phyloP scores from a whole-genome alignment of 352 stramenopile species.

The Peronosclerospora sorghi region DNA sequence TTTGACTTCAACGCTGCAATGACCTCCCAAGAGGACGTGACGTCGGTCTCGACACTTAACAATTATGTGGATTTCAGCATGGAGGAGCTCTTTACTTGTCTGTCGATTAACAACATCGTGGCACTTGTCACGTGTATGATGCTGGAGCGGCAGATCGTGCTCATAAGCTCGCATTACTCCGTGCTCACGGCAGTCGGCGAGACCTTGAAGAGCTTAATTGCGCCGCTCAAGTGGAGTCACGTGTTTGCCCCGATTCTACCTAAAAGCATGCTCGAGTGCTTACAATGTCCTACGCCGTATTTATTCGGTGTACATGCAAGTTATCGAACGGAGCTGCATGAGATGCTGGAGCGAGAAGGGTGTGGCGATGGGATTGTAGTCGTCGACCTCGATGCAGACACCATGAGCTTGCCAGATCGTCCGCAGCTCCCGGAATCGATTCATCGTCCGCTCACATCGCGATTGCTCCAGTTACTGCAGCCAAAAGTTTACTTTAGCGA shows the following conservation, averaged over 20 bases:
- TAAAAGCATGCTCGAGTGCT: slow-evolving; percentile 67
- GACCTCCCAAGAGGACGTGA: slow-evolving; percentile 14
- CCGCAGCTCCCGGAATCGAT: slow-evolving; percentile 37
- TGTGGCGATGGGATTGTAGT: slow-evolving; percentile 62
- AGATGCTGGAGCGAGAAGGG: slow-evolving; percentile 68
- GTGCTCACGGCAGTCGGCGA: slow-evolving; percentile 71
- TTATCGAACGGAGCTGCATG: slow-evolving; percentile 48
- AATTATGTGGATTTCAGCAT: slow-evolving; percentile 71
- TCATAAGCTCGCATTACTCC: slow-evolving; percentile 71
- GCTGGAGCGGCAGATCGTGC: slow-evolving; percentile 65
- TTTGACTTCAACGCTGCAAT: slow-evolving; percentile 43
- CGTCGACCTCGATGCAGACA: slow-evolving; percentile 59
- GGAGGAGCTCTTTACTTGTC: slow-evolving; percentile 70
- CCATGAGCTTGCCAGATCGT: slow-evolving; percentile 30
- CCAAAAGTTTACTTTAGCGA: slow-evolving; percentile 70
- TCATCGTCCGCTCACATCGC: slow-evolving; percentile 29
- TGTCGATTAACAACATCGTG: slow-evolving; percentile 64
- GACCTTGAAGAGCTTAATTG: slow-evolving; percentile 66
- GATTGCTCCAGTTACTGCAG: slow-evolving; percentile 54
- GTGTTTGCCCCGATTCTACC: slow-evolving; percentile 78
- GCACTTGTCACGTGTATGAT: slow-evolving; percentile 60
- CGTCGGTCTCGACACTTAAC: slow-evolving; percentile 37
- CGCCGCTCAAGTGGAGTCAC: slow-evolving; percentile 76
- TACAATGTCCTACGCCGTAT: slow-evolving; percentile 79
- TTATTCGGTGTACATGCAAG: slow-evolving; percentile 79